Evolutionary conservation across 2,329 filamentous ascomycete genomes (phyloP).

Genomic region (Verticillium dahliae): DNA sequence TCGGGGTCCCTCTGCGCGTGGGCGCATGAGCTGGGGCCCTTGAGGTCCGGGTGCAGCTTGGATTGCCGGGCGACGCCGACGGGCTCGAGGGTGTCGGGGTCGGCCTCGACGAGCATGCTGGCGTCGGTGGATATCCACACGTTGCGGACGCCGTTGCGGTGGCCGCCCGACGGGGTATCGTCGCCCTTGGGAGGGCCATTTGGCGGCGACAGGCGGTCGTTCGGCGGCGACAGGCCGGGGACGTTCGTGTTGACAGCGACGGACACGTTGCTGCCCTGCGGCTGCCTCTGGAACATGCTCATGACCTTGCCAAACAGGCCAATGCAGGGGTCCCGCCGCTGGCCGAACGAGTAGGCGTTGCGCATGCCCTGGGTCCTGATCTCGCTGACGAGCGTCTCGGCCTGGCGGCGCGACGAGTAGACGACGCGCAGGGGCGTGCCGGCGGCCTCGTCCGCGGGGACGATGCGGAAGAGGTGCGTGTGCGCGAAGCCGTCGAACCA

Average conservation of each 20-base stretch:
- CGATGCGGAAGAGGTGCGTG: constrained; percentile 66
- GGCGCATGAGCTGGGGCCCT: constrained; percentile 60
- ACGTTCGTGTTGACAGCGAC: constrained; percentile 62
- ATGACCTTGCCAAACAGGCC: constrained; percentile 67
- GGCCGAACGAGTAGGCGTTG: constrained; percentile 56
- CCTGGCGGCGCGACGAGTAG: constrained; percentile 67
- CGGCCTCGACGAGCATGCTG: constrained; percentile 50
- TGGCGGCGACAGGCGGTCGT: constrained; percentile 26
- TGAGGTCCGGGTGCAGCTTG: constrained; percentile 60
- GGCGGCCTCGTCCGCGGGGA: constrained; percentile 24
- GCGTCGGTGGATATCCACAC: constrained; percentile 54
- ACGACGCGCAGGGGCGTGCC: constrained; percentile 38
- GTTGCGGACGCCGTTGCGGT: constrained; percentile 32
- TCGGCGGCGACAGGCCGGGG: constrained; percentile 41
- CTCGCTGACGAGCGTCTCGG: constrained; percentile 54
- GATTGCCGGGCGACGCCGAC: constrained; percentile 55
- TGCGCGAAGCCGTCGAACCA: constrained; percentile 79
- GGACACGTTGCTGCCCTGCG: constrained; percentile 47
- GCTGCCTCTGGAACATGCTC: constrained; percentile 42
- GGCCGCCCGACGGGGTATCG: constrained; percentile 11
- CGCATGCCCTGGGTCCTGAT: not conserved
- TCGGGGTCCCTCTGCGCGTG: constrained; percentile 66
- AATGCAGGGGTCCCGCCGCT: constrained; percentile 67
- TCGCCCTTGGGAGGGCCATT: not conserved
- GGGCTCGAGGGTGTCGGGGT: constrained; percentile 67